Percentiles rank a stretch among this genome's conserved stretches.
phyloP scores from a whole-genome alignment of 2,329 filamentous ascomycete genomes.

The Keithomyces neogunnii region DNA sequence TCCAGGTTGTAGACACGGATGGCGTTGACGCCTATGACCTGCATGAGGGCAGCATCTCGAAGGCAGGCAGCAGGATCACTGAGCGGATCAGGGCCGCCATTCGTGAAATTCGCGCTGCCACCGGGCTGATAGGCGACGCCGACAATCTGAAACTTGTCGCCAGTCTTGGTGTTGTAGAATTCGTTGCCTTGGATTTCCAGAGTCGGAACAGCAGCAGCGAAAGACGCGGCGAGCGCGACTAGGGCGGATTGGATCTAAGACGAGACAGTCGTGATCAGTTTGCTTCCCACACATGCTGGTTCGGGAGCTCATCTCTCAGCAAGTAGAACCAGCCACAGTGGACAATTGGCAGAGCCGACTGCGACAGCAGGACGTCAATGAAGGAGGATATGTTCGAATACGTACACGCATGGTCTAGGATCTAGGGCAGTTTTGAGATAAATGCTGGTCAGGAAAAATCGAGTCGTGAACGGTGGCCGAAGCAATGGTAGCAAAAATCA shows the following conservation, averaged over 20 bases:
- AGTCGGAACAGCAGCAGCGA: slow-evolving; percentile 47
- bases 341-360: neutral
- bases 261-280: slow-evolving; percentile 5
- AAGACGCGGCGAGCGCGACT: slow-evolving; percentile 43
- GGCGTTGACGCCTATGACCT: slow-evolving; percentile 56
- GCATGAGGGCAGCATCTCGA: slow-evolving; percentile 58
- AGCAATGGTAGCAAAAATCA: neutral
- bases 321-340: neutral
- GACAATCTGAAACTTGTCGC: slow-evolving; percentile 56
- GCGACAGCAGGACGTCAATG: neutral
- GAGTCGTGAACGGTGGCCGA: neutral
- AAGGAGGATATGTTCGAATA: neutral
- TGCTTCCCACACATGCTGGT: neutral
- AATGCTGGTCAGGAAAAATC: slow-evolving; percentile 1
- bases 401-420: slow-evolving; percentile 12
- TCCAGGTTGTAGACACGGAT: slow-evolving; percentile 64
- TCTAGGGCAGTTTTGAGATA: neutral
- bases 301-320: neutral
- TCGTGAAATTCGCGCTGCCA: slow-evolving; percentile 52
- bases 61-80: slow-evolving; percentile 50
- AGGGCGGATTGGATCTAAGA: slow-evolving; percentile 33
- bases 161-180: slow-evolving; percentile 51
- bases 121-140: slow-evolving; percentile 64
- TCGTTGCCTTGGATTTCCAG: slow-evolving; percentile 48
- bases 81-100: slow-evolving; percentile 47